These are phyloP conservation scores for Senna siamea DNA, from an alignment of 306 rosid genomes.

Conservation along the genomic window DNA sequence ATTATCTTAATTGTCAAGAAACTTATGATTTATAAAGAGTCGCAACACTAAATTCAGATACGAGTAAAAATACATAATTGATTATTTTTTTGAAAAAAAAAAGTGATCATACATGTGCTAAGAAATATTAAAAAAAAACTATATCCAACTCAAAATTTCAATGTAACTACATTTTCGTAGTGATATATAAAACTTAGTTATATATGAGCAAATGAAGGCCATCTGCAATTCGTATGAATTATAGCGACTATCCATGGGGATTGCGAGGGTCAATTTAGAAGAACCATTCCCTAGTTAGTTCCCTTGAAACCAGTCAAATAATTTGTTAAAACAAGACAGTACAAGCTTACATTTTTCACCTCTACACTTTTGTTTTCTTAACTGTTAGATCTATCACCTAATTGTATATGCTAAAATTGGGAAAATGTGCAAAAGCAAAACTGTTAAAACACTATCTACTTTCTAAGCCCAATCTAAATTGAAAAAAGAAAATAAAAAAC, in stretches of 20 bases:
- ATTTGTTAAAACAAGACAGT: background rate
- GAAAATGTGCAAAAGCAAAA: constrained; percentile 1
- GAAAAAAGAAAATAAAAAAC: background rate
- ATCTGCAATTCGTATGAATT: background rate
- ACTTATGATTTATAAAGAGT: background rate
- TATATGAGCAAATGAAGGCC: constrained; percentile 2
- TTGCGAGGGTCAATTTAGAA: constrained; percentile 1
- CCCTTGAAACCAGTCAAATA: background rate
- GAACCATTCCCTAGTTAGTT: background rate
- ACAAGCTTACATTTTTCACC: constrained; percentile 11
- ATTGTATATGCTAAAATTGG: background rate
- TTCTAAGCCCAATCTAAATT: too few species aligned
- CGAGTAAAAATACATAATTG: background rate
- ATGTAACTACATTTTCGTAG: background rate
- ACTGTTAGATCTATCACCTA: constrained; percentile 15
- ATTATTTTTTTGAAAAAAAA: background rate
- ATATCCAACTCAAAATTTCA: background rate
- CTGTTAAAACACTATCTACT: background rate
- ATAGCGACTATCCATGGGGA: background rate
- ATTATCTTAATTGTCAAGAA: constrained; percentile 1
- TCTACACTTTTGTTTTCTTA: too few species aligned
- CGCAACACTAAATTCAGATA: background rate
- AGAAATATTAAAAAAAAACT: background rate
- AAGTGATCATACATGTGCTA: background rate
- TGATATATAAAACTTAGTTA: background rate